These are phyloP conservation scores for Dothiorella sarmentorum DNA, from an alignment of 2,329 filamentous ascomycete species.

Conservation along the genomic window DNA sequence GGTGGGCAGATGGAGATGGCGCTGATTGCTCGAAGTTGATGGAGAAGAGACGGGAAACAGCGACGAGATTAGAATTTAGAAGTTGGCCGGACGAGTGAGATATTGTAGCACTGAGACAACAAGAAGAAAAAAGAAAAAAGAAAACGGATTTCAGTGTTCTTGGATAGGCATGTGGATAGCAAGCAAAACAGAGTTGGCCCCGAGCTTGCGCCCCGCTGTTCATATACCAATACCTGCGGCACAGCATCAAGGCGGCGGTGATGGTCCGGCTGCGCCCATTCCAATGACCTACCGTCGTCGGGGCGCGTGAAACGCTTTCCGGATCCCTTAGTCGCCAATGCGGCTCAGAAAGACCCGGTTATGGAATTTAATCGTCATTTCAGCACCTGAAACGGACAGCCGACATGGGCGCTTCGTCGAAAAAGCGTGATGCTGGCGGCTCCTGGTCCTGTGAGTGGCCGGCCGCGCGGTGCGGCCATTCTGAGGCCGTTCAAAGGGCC, in stretches of 20 bases:
- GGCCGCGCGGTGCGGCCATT: constrained; percentile 15
- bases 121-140: constrained; percentile 9
- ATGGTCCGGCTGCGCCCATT: constrained; percentile 18
- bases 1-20: not conserved
- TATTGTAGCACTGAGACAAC: not conserved
- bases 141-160: not conserved
- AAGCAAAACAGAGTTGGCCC: not conserved
- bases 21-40: not conserved
- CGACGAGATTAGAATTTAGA: constrained; percentile 16
- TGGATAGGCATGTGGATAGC: constrained; percentile 5
- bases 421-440: constrained; percentile 27
- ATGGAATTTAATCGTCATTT: constrained; percentile 20
- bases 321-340: constrained; percentile 41
- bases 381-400: constrained; percentile 30
- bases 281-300: constrained; percentile 30
- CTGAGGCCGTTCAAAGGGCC: constrained; percentile 14
- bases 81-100: not conserved
- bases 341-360: constrained; percentile 28
- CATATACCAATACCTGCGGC: constrained; percentile 17
- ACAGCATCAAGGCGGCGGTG: constrained; percentile 10
- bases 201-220: constrained; percentile 1
- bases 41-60: not conserved
- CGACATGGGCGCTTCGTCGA: constrained; percentile 32
- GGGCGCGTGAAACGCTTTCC: constrained; percentile 38
- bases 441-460: constrained; percentile 32